Evolutionary conservation across 179 eudicot species (phyloP).

Genomic region (Beta lomatogona): DNA sequence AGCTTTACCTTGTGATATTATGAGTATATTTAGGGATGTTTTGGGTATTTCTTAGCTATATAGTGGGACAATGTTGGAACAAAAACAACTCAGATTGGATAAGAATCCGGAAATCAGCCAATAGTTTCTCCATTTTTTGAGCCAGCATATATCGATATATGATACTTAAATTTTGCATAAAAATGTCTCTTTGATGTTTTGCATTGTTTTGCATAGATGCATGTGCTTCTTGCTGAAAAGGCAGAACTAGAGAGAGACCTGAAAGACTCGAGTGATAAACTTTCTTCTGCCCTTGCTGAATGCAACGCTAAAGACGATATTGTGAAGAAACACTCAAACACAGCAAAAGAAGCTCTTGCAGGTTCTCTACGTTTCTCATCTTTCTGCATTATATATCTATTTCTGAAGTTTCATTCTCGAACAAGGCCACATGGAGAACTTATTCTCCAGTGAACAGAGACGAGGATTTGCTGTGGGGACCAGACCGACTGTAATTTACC

Average conservation of each 20-base stretch:
- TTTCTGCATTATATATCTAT: not conserved
- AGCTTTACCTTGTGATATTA: not conserved
- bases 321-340: constrained; percentile 63
- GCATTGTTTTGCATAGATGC: constrained; percentile 46
- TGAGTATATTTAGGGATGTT: no score
- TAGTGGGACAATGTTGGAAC: no score
- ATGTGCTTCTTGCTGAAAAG: constrained; percentile 55
- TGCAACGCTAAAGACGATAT: constrained; percentile 65
- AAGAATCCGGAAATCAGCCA: not conserved
- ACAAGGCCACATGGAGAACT: no score
- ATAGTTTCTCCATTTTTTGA: not conserved
- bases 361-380: constrained; percentile 38
- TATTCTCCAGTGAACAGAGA: no score
- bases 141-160: not conserved
- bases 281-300: constrained; percentile 57
- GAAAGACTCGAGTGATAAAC: constrained; percentile 52
- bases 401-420: not conserved
- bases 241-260: constrained; percentile 62
- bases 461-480: no score
- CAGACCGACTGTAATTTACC: no score
- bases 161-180: not conserved
- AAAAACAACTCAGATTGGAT: no score
- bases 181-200: not conserved
- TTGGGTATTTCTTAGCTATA: no score
- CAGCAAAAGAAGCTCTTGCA: constrained; percentile 84